These are phyloP conservation scores for Eimeria maxima DNA, from an alignment of 169 alveolate genomes.

Conservation along the genomic window DNA sequence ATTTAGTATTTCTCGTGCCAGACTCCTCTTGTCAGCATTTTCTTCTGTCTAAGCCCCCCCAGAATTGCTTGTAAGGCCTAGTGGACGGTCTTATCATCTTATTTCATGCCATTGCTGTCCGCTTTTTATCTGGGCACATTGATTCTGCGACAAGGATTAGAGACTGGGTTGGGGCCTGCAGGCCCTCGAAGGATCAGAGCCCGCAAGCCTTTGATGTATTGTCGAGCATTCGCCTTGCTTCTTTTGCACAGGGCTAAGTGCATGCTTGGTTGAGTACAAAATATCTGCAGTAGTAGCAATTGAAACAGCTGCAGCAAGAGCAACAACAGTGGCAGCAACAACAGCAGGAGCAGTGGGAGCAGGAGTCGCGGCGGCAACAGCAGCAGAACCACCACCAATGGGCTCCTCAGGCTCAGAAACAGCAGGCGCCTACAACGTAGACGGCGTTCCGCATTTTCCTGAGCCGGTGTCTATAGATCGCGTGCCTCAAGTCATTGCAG, in stretches of 20 bases:
- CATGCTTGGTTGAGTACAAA: neutral
- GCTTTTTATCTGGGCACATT: too few species aligned
- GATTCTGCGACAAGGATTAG: neutral
- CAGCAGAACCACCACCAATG: slow-evolving; percentile 8
- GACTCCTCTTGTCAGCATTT: neutral
- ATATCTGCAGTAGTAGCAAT: neutral
- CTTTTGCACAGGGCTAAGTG: neutral
- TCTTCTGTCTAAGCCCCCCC: neutral
- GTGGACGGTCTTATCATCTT: neutral
- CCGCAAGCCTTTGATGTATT: neutral
- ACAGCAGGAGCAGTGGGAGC: neutral
- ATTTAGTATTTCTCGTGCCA: neutral
- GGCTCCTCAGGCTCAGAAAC: neutral
- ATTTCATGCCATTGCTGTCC: neutral
- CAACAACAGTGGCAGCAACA: neutral
- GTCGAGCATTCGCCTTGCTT: neutral
- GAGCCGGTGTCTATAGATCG: neutral
- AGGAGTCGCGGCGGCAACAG: neutral
- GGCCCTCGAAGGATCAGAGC: neutral
- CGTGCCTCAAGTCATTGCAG: slow-evolving; percentile 29
- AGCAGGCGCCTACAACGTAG: slow-evolving; percentile 39
- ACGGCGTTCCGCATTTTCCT: slow-evolving; percentile 51
- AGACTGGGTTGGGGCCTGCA: neutral
- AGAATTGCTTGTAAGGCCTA: neutral
- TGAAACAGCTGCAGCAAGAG: neutral